Evolutionary conservation across 2,329 filamentous ascomycete genomes (phyloP).

Genomic region (Graphilbum sp.): DNA sequence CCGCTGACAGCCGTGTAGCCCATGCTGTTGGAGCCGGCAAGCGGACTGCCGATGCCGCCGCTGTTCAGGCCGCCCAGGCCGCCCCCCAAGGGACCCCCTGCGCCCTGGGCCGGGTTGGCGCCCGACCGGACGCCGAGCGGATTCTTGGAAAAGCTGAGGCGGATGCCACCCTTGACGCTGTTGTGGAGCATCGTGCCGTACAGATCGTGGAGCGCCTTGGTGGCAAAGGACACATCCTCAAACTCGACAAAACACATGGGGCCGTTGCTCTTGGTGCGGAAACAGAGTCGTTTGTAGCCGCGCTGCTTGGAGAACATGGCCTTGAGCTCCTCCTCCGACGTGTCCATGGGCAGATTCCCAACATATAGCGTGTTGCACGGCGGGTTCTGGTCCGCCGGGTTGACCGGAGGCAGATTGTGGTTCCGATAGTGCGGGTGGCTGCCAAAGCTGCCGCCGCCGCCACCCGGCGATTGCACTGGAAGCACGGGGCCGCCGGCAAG

Average conservation of each 20-base stretch:
- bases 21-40: constrained; percentile 20
- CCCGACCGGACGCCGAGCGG: constrained; percentile 79
- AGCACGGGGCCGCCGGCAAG: constrained; percentile 31
- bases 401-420: constrained; percentile 67
- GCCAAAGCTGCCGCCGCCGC: constrained; percentile 22
- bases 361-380: constrained; percentile 97
- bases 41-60: constrained; percentile 35
- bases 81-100: no score
- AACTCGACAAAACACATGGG: constrained; percentile 99
- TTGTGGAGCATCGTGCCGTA: constrained; percentile 81
- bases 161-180: constrained; percentile 85
- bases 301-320: constrained; percentile 82
- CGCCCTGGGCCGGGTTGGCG: constrained; percentile 17
- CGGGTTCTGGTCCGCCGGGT: constrained; percentile 90
- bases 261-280: constrained; percentile 85
- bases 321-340: constrained; percentile 90
- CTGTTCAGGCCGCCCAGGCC: constrained; percentile 21
- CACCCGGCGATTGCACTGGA: constrained; percentile 11
- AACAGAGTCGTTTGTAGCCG: constrained; percentile 89
- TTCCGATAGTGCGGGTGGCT: constrained; percentile 38
- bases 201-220: constrained; percentile 75
- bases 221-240: constrained; percentile 81
- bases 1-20: constrained; percentile 54
- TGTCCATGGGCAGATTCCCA: constrained; percentile 86
- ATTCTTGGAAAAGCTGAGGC: constrained; percentile 94